A percentile compares a stretch with the other conserved stretches of the same genome.
Conservation (phyloP, 495 filamentous ascomycete species). For the Alectoria sarmentosa region DNA sequence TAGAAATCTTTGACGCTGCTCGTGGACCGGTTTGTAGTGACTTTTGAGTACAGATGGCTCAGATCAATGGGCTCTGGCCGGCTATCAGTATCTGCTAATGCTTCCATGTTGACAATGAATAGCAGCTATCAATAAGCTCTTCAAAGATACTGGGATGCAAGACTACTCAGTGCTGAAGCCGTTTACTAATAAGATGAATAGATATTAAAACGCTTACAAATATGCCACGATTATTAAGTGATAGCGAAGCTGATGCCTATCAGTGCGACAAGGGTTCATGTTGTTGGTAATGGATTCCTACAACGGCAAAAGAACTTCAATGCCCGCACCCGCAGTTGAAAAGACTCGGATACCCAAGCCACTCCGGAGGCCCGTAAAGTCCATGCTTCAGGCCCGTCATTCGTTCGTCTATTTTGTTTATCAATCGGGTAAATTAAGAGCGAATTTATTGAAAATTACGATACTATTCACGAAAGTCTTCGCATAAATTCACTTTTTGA, state of each 20-base stretch:
- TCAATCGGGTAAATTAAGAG: too few species aligned
- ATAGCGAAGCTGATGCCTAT: background rate
- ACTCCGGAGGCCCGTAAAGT: too few species aligned
- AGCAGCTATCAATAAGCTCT: background rate
- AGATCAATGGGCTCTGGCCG: constrained; percentile 58
- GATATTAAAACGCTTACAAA: background rate
- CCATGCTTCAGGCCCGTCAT: too few species aligned
- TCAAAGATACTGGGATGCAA: background rate
- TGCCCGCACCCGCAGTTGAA: too few species aligned
- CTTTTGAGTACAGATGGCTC: constrained; percentile 66
- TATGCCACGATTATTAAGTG: background rate
- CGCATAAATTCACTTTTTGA: too few species aligned
- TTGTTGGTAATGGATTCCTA: constrained; percentile 3
- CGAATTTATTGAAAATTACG: too few species aligned
- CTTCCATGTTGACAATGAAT: constrained; percentile 8
- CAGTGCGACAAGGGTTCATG: too few species aligned
- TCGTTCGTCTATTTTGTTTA: too few species aligned
- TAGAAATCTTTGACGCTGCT: constrained; percentile 74
- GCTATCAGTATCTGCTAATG: constrained; percentile 7
- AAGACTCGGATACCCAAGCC: too few species aligned
- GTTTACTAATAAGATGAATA: too few species aligned
- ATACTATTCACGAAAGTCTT: background rate
- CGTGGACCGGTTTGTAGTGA: constrained; percentile 53
- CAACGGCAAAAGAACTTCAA: too few species aligned
- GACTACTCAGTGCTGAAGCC: background rate